Percentiles rank a stretch among this genome's conserved stretches.
phyloP scores from a whole-genome alignment of 768 basidiomycete genomes.

The Floccularia luteovirens region DNA sequence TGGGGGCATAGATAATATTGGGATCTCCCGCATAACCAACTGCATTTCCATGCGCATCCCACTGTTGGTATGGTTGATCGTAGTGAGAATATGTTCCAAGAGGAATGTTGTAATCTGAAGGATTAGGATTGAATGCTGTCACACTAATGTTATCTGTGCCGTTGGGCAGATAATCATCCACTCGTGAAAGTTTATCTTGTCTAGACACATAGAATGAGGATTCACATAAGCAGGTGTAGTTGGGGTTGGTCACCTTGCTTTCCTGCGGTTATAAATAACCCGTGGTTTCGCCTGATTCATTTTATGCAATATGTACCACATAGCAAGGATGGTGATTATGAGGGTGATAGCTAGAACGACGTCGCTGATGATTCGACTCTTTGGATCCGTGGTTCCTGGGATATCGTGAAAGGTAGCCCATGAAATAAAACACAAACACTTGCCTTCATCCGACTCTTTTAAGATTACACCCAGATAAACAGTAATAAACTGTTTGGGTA shows the following conservation, averaged over 20 bases:
- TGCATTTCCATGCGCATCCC: conserved; percentile 43
- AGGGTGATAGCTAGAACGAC: conserved; percentile 60
- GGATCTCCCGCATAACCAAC: conserved; percentile 39
- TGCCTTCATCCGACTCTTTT: conserved; percentile 38
- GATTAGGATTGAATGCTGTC: conserved; percentile 16
- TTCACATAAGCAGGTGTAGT: conserved; percentile 2
- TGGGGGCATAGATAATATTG: conserved; percentile 42
- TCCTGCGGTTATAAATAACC: conserved; percentile 64
- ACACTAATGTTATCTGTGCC: conserved; percentile 10
- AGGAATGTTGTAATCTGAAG: conserved; percentile 30
- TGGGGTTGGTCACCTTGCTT: conserved; percentile 44
- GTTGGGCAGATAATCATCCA: conserved; percentile 11
- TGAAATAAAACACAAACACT: conserved; percentile 3
- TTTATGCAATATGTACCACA: conserved; percentile 75
- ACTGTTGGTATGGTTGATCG: conserved; percentile 32
- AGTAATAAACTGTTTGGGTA: conserved; percentile 88
- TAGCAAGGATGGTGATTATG: conserved; percentile 65
- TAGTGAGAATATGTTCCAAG: conserved; percentile 27
- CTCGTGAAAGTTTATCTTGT: conserved; percentile 42
- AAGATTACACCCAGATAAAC: conserved; percentile 85
- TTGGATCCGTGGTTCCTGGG: conserved; percentile 27
- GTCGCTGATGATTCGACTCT: conserved; percentile 61
- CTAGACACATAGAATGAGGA: conserved; percentile 20
- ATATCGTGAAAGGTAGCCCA: not conserved
- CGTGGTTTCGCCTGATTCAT: conserved; percentile 64